phyloP scores from a whole-genome alignment of 352 stramenopile species.

The Phytophthora melonis region DNA sequence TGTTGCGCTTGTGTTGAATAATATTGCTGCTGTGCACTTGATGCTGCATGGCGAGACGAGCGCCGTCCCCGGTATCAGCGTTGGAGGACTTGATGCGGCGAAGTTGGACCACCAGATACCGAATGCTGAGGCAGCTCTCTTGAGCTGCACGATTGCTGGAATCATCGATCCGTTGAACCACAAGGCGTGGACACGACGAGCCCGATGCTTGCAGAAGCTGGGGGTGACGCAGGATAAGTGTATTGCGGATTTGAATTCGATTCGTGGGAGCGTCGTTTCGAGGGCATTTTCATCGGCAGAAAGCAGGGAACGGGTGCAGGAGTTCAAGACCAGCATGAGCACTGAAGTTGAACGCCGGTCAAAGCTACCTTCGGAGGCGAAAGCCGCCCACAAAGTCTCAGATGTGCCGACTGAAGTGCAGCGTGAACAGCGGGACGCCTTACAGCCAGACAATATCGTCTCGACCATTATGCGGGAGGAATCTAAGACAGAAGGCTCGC shows the following conservation, averaged over 20 bases:
- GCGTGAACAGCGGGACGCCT: neutral
- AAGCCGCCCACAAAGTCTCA: neutral
- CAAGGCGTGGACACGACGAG: constrained; percentile 39
- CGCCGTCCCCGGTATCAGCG: neutral
- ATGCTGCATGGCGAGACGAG: constrained; percentile 10
- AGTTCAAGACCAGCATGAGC: constrained; percentile 20
- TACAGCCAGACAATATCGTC: neutral
- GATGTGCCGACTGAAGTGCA: neutral
- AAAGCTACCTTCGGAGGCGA: neutral
- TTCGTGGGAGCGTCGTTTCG: constrained; percentile 8
- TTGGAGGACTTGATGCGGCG: neutral
- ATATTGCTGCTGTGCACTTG: constrained; percentile 34
- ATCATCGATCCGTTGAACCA: constrained; percentile 38
- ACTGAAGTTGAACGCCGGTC: constrained; percentile 12
- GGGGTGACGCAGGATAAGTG: constrained; percentile 11
- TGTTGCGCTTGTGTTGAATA: constrained; percentile 35
- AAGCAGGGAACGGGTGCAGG: constrained; percentile 4
- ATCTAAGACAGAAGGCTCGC: neutral
- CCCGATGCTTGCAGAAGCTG: constrained; percentile 23
- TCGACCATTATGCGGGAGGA: neutral
- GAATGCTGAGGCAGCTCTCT: constrained; percentile 19
- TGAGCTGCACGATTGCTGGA: constrained; percentile 38
- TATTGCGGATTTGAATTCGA: constrained; percentile 16
- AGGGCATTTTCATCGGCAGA: neutral
- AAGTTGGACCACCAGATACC: neutral